Conservation (phyloP, 108 stramenopile species). For the Ochromonas danica region DNA sequence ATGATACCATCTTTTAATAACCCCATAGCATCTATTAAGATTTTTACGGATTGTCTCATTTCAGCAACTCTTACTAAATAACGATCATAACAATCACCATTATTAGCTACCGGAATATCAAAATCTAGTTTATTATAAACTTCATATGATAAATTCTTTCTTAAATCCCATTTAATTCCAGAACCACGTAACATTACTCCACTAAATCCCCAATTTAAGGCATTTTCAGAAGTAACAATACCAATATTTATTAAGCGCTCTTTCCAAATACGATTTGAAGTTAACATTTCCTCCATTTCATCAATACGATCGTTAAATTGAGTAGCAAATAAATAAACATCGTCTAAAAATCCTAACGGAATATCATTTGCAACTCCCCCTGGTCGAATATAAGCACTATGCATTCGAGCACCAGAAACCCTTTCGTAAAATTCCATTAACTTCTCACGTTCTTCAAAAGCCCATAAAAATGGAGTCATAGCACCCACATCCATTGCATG, state of each 20-base stretch:
- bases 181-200: conserved; percentile 43
- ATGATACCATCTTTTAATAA: conserved; percentile 30
- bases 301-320: conserved; percentile 35
- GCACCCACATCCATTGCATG: conserved; percentile 40
- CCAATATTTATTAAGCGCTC: conserved; percentile 40
- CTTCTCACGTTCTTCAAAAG: conserved; percentile 44
- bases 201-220: conserved; percentile 43
- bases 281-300: conserved; percentile 43
- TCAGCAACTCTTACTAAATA: conserved; percentile 41
- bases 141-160: conserved; percentile 42
- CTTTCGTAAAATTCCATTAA: conserved; percentile 45
- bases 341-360: conserved; percentile 36
- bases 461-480: conserved; percentile 39
- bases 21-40: conserved; percentile 1
- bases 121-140: conserved; percentile 41
- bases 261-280: conserved; percentile 46
- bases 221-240: conserved; percentile 33
- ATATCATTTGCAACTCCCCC: conserved; percentile 39
- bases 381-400: conserved; percentile 35
- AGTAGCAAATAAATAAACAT: conserved; percentile 38
- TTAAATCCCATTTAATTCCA: conserved; percentile 40
- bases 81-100: conserved; percentile 46
- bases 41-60: conserved; percentile 39
- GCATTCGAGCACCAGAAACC: conserved; percentile 42
- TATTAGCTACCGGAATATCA: conserved; percentile 25